phyloP scores from a whole-genome alignment of 2,329 filamentous ascomycete genomes.

The Ophiostoma pallidulum region DNA sequence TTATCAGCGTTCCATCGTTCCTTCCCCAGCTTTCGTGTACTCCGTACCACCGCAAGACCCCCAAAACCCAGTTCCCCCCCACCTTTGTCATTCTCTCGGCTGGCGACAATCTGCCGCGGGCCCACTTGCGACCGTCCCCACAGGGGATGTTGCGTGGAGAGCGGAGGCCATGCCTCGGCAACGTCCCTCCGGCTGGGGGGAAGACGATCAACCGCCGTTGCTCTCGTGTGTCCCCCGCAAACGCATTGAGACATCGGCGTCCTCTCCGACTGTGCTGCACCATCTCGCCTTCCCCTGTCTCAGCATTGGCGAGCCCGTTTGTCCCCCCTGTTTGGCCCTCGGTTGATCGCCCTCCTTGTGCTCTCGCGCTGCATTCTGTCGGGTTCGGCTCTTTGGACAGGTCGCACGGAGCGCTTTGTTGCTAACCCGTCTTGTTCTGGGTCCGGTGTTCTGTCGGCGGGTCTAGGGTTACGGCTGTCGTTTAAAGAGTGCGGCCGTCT shows the following conservation, averaged over 20 bases:
- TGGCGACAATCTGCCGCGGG: conserved; percentile 6
- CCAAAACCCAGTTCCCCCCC: neutral
- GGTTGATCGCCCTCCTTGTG: too few relatives aligned
- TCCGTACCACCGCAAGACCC: neutral
- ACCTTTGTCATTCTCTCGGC: neutral
- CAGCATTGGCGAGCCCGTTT: too few relatives aligned
- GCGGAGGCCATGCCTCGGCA: conserved; percentile 8
- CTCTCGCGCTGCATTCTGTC: too few relatives aligned
- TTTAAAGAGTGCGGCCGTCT: too few relatives aligned
- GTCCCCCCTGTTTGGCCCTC: too few relatives aligned
- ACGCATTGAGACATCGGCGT: neutral
- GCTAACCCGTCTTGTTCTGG: too few relatives aligned
- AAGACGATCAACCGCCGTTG: neutral
- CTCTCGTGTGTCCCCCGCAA: neutral
- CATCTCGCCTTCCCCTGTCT: neutral
- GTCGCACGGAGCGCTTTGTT: neutral
- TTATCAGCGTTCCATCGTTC: too few relatives aligned
- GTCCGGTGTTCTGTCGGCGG: too few relatives aligned
- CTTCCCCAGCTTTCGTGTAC: conserved; percentile 3
- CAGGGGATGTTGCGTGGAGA: too few relatives aligned
- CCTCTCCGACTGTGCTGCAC: neutral
- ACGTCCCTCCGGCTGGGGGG: conserved; percentile 1
- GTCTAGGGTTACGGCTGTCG: too few relatives aligned
- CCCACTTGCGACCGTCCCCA: neutral
- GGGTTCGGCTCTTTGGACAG: too few relatives aligned